These are phyloP conservation scores for Chenopodium quinoa DNA, from an alignment of 148 eudicot species.

Conservation along the genomic window DNA sequence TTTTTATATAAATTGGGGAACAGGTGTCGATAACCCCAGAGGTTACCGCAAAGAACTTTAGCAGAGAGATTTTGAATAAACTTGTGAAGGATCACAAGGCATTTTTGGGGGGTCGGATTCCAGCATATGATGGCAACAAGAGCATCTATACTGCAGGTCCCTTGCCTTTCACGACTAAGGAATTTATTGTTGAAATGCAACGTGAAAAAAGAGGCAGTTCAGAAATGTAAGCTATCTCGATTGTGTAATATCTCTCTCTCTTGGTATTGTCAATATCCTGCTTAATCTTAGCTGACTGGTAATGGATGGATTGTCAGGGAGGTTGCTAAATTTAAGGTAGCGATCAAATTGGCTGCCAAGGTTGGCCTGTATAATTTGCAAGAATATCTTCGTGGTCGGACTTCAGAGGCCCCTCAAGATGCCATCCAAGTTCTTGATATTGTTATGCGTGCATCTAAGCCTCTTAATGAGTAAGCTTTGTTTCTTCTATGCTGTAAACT, in stretches of 20 bases:
- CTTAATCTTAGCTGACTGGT: neutral
- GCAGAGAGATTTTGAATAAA: slow-evolving; percentile 41
- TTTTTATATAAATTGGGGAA: neutral
- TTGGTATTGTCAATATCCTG: neutral
- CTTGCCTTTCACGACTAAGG: slow-evolving; percentile 58
- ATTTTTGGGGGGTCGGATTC: slow-evolving; percentile 34
- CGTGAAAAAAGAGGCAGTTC: slow-evolving; percentile 16
- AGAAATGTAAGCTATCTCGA: slow-evolving; percentile 17
- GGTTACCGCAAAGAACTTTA: slow-evolving; percentile 43
- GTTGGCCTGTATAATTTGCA: slow-evolving; percentile 43
- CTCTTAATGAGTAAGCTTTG: slow-evolving; percentile 20
- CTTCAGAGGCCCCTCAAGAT: slow-evolving; percentile 59
- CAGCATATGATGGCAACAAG: slow-evolving; percentile 74
- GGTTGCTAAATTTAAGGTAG: slow-evolving; percentile 47
- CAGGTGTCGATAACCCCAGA: slow-evolving; percentile 70
- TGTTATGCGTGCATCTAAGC: slow-evolving; percentile 47
- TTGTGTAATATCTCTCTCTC: too few species aligned
- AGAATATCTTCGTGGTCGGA: slow-evolving; percentile 44
- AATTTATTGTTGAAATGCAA: slow-evolving; percentile 48
- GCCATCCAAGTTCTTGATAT: slow-evolving; percentile 83
- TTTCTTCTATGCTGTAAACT: too few species aligned
- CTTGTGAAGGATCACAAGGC: slow-evolving; percentile 29
- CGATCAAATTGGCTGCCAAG: slow-evolving; percentile 58
- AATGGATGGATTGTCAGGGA: slow-evolving; percentile 12
- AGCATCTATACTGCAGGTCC: slow-evolving; percentile 60